These are phyloP conservation scores for Phoma sp. DNA, from an alignment of 2,329 filamentous ascomycete genomes.

Conservation along the genomic window DNA sequence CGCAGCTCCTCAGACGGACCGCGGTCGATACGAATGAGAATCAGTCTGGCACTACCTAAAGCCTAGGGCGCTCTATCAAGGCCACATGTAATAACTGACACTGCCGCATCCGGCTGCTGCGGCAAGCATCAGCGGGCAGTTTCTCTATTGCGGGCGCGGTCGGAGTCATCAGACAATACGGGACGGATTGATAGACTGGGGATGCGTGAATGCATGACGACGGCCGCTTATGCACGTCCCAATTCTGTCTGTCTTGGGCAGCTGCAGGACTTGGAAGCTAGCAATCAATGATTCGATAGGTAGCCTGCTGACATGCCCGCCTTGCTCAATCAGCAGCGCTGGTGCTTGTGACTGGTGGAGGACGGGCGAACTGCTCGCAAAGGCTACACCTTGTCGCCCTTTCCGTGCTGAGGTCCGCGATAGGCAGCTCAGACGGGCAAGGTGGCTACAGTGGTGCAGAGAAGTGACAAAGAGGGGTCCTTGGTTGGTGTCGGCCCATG, in stretches of 20 bases:
- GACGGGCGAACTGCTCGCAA: slow-evolving; percentile 11
- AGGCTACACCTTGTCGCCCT: slow-evolving; percentile 22
- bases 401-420: slow-evolving; percentile 31
- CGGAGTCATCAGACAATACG: slow-evolving; percentile 19
- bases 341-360: slow-evolving; percentile 35
- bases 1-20: slow-evolving; percentile 22
- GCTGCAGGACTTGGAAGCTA: slow-evolving; percentile 25
- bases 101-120: slow-evolving; percentile 46
- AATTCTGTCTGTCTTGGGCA: slow-evolving; percentile 28
- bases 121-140: slow-evolving; percentile 41
- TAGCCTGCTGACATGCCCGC: slow-evolving; percentile 41
- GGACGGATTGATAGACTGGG: slow-evolving; percentile 15
- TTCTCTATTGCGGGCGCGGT: slow-evolving; percentile 8
- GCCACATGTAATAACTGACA: slow-evolving; percentile 35
- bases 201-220: slow-evolving; percentile 44
- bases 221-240: slow-evolving; percentile 46
- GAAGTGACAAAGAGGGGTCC: slow-evolving; percentile 18
- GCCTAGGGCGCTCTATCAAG: slow-evolving; percentile 24
- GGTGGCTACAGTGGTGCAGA: slow-evolving; percentile 17
- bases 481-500: slow-evolving; percentile 23
- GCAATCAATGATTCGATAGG: slow-evolving; percentile 42
- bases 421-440: slow-evolving; percentile 29
- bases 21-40: slow-evolving; percentile 31
- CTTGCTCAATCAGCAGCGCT: slow-evolving; percentile 44
- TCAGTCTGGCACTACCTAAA: background rate